Conservation (phyloP, 139 green algal genomes). For the Micractinium conductrix region DNA sequence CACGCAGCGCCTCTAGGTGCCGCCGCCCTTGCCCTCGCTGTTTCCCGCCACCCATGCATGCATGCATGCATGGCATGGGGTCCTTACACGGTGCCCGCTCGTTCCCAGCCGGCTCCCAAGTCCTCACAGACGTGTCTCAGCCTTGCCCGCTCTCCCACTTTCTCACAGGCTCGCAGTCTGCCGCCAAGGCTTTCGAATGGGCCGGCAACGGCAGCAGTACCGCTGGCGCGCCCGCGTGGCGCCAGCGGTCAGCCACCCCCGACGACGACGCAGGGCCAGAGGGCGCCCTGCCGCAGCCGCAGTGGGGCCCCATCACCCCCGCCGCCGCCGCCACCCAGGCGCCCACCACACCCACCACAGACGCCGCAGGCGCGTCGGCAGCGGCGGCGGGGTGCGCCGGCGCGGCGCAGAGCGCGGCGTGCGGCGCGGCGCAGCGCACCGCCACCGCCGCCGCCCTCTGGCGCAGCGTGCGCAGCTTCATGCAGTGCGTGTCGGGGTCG, state of each 20-base stretch:
- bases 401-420: not conserved
- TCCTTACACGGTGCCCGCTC: too few species aligned
- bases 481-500: slow-evolving; percentile 1
- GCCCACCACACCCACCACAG: not conserved
- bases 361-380: not conserved
- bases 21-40: too few species aligned
- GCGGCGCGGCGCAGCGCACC: not conserved
- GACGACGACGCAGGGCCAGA: slow-evolving; percentile 52
- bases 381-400: not conserved
- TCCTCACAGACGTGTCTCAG: too few species aligned
- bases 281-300: slow-evolving; percentile 67
- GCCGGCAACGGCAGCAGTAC: not conserved
- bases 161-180: too few species aligned
- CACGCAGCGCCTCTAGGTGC: too few species aligned
- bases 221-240: not conserved
- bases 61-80: too few species aligned
- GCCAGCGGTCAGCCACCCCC: not conserved
- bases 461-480: slow-evolving; percentile 16
- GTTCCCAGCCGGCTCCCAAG: too few species aligned
- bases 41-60: too few species aligned
- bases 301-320: slow-evolving; percentile 13
- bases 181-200: too few species aligned
- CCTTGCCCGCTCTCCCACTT: too few species aligned
- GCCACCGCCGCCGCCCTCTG: slow-evolving; percentile 3
- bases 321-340: not conserved